Evolutionary conservation across 352 stramenopile species (phyloP), one percentile per base, ranked within the genome.

Genomic region (Pythium aristosporum): DNA sequence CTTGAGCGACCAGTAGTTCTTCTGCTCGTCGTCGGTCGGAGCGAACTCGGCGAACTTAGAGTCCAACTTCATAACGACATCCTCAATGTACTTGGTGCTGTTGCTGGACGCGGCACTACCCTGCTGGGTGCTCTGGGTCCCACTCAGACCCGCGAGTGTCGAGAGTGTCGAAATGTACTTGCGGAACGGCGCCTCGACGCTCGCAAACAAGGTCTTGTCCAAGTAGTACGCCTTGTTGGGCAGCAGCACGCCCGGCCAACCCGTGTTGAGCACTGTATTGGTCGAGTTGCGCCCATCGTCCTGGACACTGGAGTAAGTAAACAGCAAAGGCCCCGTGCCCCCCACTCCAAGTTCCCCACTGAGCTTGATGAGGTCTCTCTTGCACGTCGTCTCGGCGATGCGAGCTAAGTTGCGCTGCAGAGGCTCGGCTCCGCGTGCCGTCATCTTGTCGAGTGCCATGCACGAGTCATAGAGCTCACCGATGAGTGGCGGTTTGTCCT

Each of bases 191-290:
- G 63, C 66, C 58, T 85, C 76, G 18, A 81, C 39, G 32, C 57
- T 23, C 13, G 65, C 34, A 8, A 76, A 76, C 11, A 68, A 65
- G n/a, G 67, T 46, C 3, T 63, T 53, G 60, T 98, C 80, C 57
- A 92, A 86, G 57, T 98, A 94, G 69, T 97, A 97, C 68, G 93
- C 89, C 21, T 82, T 65, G 65, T 97, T 82, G 1, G 88, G 80
- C 10, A 98, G 73, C 34, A 74, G 82, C 39, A 98, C 75, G 5
- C 93, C 71, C 9, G 67, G 75, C 59, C 92, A 76, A 28, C 64
- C 74, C 3, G 98, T 63, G 70, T 95, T 87, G 2, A 89, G 67
- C 15, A 96, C 71, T 52, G 87, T 91, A 51, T 76, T 69, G 52
- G 88, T 82, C 10, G 75, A 80, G 59, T 97, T 87, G 54, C 89